Base-by-base conservation (phyloP, 257 asterid genomes). In the Apocynum venetum region DNA sequence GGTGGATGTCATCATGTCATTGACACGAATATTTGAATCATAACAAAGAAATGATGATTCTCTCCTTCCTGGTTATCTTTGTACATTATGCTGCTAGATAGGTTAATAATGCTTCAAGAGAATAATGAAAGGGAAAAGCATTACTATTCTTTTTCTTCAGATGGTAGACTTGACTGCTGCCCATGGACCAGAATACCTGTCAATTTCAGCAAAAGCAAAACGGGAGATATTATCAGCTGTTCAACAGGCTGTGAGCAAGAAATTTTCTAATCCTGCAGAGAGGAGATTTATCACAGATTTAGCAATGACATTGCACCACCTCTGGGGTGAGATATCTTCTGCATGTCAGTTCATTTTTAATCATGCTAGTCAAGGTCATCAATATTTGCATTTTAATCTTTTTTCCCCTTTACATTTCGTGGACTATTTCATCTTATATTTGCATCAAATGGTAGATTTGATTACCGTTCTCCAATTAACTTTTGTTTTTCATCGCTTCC, bases 251-350 rank as follows among this genome's bases (percentile, higher is more conserved):
- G 77, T 84, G 52, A 85, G 86, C 65, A 73, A 76, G 81, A 92
- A 88, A 63, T 80, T 82, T 43, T 86, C 84, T 64, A 86, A 77
- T 80, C 86, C 91, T 74, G 84, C 91, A 56, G 96, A 91, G 76
- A 90, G 93, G 84, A 92, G 89, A 78, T 88, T 84, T 80, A 75
- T 88, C 68, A 77, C 83, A 76, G 96, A 92, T 31, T 86, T 92
- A 72, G 92, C 92, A 66, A 86, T 80, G 80, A 65, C 81, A 38
- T 71, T 94, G 87, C 90, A 84, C 79, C 96, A 87, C 70, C 80
- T 85, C 56, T 94, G 96, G 96, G 97, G 93, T 92, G 83, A 92
- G 96, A 78, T 74, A 36, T 61, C 76, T 61, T 72, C 66, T 79
- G 14, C 49, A 41, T 70, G 17, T 31, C 53, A 71, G 14, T 17